Conservation (phyloP, 208 protist species). For the Naegleria lovaniensis region DNA sequence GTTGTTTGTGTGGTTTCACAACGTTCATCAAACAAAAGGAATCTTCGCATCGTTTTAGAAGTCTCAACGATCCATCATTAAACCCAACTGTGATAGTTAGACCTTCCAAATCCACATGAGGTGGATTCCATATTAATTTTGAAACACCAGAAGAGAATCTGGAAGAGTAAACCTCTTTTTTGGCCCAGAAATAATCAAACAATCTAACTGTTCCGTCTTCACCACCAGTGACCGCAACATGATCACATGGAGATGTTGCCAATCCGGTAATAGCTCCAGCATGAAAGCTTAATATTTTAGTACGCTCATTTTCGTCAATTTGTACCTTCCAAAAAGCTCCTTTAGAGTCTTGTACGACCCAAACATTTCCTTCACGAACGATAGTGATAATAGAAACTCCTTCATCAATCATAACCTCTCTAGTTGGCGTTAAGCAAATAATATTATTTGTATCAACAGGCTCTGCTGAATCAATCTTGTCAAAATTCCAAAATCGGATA, state of each 20-base stretch:
- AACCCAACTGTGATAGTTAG: slow-evolving; percentile 65
- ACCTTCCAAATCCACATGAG: slow-evolving; percentile 39
- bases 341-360: slow-evolving; percentile 69
- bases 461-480: slow-evolving; percentile 79
- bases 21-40: slow-evolving; percentile 42
- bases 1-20: slow-evolving; percentile 60
- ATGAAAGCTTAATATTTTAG: slow-evolving; percentile 62
- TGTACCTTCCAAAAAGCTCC: slow-evolving; percentile 54
- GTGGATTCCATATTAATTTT: slow-evolving; percentile 36
- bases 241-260: slow-evolving; percentile 62
- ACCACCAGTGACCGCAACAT: slow-evolving; percentile 72
- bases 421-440: slow-evolving; percentile 65
- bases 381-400: slow-evolving; percentile 60
- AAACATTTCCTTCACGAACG: slow-evolving; percentile 53
- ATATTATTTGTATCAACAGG: slow-evolving; percentile 63
- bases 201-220: slow-evolving; percentile 79
- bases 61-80: slow-evolving; percentile 68
- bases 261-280: slow-evolving; percentile 72
- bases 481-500: slow-evolving; percentile 84
- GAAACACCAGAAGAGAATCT: slow-evolving; percentile 31
- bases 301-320: not conserved
- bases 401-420: slow-evolving; percentile 55
- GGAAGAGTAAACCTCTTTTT: slow-evolving; percentile 50
- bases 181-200: slow-evolving; percentile 67
- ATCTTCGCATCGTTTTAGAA: slow-evolving; percentile 47